phyloP scores from a whole-genome alignment of 257 asterid genomes.

The Solanum neorickii region DNA sequence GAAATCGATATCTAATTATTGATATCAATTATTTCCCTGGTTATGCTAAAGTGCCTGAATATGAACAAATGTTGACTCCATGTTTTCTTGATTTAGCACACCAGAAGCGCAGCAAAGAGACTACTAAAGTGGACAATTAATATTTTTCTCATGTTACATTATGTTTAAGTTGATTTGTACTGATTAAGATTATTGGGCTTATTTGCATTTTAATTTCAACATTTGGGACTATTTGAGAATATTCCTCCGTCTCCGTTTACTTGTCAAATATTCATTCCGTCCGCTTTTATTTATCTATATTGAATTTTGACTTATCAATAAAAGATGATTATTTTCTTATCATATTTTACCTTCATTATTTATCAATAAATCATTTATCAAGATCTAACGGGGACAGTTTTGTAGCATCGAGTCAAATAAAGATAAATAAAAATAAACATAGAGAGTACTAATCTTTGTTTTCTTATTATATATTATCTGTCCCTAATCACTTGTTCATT shows the following conservation, averaged over 20 bases:
- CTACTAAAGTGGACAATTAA: neutral
- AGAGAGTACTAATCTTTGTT: too few relatives aligned
- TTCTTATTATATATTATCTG: too few relatives aligned
- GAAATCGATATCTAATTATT: conserved; percentile 46
- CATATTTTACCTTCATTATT: too few relatives aligned
- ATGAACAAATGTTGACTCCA: conserved; percentile 49
- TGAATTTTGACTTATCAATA: too few relatives aligned
- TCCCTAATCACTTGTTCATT: rapidly evolving
- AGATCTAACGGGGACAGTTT: neutral
- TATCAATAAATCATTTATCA: too few relatives aligned
- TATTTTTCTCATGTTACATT: neutral
- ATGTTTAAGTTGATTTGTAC: neutral
- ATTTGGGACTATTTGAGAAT: neutral
- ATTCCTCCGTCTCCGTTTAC: neutral
- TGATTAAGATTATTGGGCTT: neutral
- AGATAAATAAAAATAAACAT: too few relatives aligned
- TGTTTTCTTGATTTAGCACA: conserved; percentile 49
- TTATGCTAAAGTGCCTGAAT: conserved; percentile 61
- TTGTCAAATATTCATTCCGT: too few relatives aligned
- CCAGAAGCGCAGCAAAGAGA: neutral
- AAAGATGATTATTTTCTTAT: too few relatives aligned
- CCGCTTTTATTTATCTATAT: too few relatives aligned
- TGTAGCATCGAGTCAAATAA: too few relatives aligned
- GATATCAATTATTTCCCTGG: conserved; percentile 92
- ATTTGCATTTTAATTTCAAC: neutral